These are phyloP conservation scores for Globisporangium camurandrum DNA, from an alignment of 352 stramenopile species.

Conservation along the genomic window DNA sequence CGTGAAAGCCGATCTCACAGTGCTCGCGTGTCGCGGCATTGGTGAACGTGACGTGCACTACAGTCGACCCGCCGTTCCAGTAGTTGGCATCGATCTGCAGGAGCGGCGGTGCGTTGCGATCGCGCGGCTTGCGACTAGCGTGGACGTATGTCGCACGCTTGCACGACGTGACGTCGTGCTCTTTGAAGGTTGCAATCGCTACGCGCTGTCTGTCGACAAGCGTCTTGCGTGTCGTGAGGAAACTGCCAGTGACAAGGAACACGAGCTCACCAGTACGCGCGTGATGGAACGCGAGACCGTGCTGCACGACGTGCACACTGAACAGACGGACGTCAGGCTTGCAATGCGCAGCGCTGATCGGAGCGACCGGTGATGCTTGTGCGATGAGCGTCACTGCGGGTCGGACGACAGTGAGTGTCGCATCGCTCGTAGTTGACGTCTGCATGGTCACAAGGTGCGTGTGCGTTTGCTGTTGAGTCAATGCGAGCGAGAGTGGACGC, in stretches of 20 bases:
- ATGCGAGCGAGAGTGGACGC: too few species aligned
- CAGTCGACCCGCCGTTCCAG: not conserved
- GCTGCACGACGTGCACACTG: not conserved
- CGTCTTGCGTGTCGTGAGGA: not conserved
- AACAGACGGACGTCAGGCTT: not conserved
- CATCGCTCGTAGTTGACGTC: not conserved
- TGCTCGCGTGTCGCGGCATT: not conserved
- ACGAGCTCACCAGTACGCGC: not conserved
- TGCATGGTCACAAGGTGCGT: too few species aligned
- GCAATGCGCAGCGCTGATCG: not conserved
- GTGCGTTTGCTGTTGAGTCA: too few species aligned
- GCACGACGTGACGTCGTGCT: not conserved
- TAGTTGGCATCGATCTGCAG: not conserved
- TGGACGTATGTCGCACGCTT: not conserved
- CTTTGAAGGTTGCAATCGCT: not conserved
- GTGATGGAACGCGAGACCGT: not conserved
- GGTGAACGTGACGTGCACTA: not conserved
- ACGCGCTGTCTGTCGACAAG: not conserved
- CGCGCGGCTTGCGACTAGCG: not conserved
- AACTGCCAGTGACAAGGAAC: not conserved
- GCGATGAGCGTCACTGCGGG: not conserved
- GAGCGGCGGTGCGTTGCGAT: not conserved
- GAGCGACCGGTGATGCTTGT: not conserved
- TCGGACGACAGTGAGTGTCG: not conserved
- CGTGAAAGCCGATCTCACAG: constrained; percentile 2